phyloP scores from a whole-genome alignment of 225 moss, liverwort and hornwort species.

The Bryoerythrophyllum caledonicum region DNA sequence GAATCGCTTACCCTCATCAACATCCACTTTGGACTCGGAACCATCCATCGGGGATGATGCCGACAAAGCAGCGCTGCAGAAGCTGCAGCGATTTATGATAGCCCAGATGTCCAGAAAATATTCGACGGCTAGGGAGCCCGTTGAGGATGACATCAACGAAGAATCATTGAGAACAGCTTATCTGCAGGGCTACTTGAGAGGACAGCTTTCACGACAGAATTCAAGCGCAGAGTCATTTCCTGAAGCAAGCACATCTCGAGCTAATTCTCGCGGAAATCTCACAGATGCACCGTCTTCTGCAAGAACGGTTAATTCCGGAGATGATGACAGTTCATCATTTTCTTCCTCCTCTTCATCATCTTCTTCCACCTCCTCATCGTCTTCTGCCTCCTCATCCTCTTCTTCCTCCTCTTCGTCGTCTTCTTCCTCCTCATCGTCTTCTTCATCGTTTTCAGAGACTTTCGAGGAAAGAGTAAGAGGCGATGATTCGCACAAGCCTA shows the following conservation, averaged over 20 bases:
- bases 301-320: background rate
- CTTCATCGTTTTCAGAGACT: conserved; percentile 27
- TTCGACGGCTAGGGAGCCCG: conserved; percentile 24
- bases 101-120: conserved; percentile 38
- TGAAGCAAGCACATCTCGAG: conserved; percentile 26
- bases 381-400: background rate
- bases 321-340: background rate
- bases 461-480: background rate
- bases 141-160: conserved; percentile 21
- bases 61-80: conserved; percentile 31
- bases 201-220: conserved; percentile 39
- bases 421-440: conserved; percentile 29
- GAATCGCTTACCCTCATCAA: conserved; percentile 2
- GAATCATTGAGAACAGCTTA: conserved; percentile 29
- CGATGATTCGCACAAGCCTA: conserved; percentile 1
- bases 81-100: conserved; percentile 36
- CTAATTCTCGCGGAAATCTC: conserved; percentile 20
- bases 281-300: conserved; percentile 12
- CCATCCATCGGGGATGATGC: conserved; percentile 11
- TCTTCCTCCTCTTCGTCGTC: conserved; percentile 30
- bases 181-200: conserved; percentile 40
- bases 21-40: conserved; percentile 13
- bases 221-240: conserved; percentile 24
- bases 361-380: too few relatives aligned
- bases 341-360: too few relatives aligned